phyloP scores from a whole-genome alignment of 1,284 basidiomycete species.

The Phlebopus sp. region DNA sequence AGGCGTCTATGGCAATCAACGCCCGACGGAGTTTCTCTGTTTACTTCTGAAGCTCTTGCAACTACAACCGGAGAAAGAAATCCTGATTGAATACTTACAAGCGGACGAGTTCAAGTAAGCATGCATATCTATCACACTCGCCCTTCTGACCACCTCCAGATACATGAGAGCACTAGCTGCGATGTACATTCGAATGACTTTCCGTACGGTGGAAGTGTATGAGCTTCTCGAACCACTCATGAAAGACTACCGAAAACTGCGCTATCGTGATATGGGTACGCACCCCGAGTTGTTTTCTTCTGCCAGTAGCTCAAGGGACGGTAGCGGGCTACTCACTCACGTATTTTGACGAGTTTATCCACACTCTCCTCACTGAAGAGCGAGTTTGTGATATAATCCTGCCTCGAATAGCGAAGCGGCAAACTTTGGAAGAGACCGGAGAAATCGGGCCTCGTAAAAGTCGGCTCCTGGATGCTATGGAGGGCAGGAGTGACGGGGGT shows the following conservation, averaged over 20 bases:
- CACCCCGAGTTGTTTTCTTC: slow-evolving; percentile 11
- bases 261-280: slow-evolving; percentile 77
- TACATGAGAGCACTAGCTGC: slow-evolving; percentile 92
- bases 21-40: slow-evolving; percentile 90
- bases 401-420: slow-evolving; percentile 84
- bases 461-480: slow-evolving; percentile 78
- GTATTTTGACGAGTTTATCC: slow-evolving; percentile 91
- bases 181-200: slow-evolving; percentile 95
- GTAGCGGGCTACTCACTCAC: slow-evolving; percentile 80
- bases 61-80: slow-evolving; percentile 96
- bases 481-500: slow-evolving; percentile 59
- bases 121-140: not conserved
- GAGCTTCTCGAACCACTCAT: slow-evolving; percentile 91
- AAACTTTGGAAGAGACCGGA: slow-evolving; percentile 87
- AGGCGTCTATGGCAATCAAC: slow-evolving; percentile 91
- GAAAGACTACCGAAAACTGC: slow-evolving; percentile 91
- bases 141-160: slow-evolving; percentile 40
- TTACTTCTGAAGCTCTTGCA: slow-evolving; percentile 93
- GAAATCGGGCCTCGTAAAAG: slow-evolving; percentile 84
- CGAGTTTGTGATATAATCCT: slow-evolving; percentile 96
- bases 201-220: slow-evolving; percentile 86
- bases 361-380: slow-evolving; percentile 83
- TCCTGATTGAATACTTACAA: slow-evolving; percentile 90
- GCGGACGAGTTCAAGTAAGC: slow-evolving; percentile 97
- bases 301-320: slow-evolving; percentile 9